Base-by-base conservation (phyloP, 2,329 filamentous ascomycete genomes). In the Xylaria sp. region DNA sequence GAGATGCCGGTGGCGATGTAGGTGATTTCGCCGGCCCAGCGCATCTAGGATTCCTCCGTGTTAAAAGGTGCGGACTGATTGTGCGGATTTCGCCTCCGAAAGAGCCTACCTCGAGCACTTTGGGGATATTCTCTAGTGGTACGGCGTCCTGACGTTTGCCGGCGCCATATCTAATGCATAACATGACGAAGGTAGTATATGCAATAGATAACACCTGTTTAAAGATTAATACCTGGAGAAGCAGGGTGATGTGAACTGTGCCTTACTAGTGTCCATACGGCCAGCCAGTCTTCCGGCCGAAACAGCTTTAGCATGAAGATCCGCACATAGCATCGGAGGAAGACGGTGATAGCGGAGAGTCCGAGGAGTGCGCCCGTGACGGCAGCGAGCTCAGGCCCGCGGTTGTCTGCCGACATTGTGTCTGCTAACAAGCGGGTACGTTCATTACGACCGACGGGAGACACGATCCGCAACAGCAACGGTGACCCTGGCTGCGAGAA, bases 1-100 rank as follows among this genome's bases (percentile, higher is more conserved):
- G 78, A 71, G 50, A 81, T 78, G 36, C 79, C 80, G 5, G 80
- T 78, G n/a, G 80, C 61, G n/a, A 82, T 75, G 51, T 82, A 83
- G 30, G 75, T 72, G 7, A 79, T 69, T 61, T 82, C 81, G 19
- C 78, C 81, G 4, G 75, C 74, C 79, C 80, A 82, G 53, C 77
- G 74, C 63, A 73, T 71, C 73, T 76, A 50, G 27, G 1, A 0
- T 19, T 69, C 50, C 56, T 34, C 21, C 30, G 30, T 8, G 12
- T 24, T 45, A 53, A 12, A 8, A 53, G 39, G 4, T 17, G 8
- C 9, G 19, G 11, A 32, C 12, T 32, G 47, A 30, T 27, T 12
- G 12, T 30, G 21, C 27, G 12, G 21, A 48, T 27, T 27, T 51
- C 1, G 27, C 19, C 14, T 42, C 36, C 9, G 27, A 12, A 32